Percentiles rank a stretch among this genome's conserved stretches.
Evolutionary conservation across 371 early-diverging fungal species (phyloP).

Genomic region (Mucor racemosus): DNA sequence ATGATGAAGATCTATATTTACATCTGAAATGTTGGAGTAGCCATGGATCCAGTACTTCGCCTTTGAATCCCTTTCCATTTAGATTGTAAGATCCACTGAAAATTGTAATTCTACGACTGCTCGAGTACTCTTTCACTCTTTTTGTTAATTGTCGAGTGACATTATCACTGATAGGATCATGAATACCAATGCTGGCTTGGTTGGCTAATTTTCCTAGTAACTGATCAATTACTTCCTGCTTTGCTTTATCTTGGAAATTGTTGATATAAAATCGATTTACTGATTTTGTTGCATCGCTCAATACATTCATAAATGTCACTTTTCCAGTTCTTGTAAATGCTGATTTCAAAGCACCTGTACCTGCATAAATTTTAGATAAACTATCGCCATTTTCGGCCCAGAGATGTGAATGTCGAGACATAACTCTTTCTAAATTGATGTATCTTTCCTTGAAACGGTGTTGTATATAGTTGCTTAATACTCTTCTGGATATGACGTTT

Average conservation of each 20-base stretch:
- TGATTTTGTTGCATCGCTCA: constrained; percentile 93
- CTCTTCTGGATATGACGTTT: constrained; percentile 59
- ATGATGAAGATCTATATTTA: constrained; percentile 13
- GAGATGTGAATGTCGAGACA: constrained; percentile 65
- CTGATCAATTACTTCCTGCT: constrained; percentile 90
- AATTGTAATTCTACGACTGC: constrained; percentile 60
- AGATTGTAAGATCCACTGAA: constrained; percentile 91
- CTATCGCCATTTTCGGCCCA: constrained; percentile 98
- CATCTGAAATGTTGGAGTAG: constrained; percentile 58
- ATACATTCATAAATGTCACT: constrained; percentile 78
- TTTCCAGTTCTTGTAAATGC: constrained; percentile 92
- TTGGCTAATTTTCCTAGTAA: constrained; percentile 72
- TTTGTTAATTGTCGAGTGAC: constrained; percentile 57
- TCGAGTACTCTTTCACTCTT: constrained; percentile 60
- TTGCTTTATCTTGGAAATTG: constrained; percentile 89
- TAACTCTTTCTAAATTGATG: constrained; percentile 28
- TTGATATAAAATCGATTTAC: constrained; percentile 92
- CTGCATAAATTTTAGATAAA: constrained; percentile 94
- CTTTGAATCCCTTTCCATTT: constrained; percentile 77
- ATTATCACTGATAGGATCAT: constrained; percentile 68
- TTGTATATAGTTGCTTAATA: constrained; percentile 43
- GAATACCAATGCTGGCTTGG: constrained; percentile 57
- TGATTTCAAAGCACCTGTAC: constrained; percentile 97
- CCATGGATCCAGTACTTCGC: constrained; percentile 74
- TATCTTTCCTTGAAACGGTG: constrained; percentile 13